phyloP scores from a whole-genome alignment of 2,329 filamentous ascomycete genomes.

The Microsporum canis region DNA sequence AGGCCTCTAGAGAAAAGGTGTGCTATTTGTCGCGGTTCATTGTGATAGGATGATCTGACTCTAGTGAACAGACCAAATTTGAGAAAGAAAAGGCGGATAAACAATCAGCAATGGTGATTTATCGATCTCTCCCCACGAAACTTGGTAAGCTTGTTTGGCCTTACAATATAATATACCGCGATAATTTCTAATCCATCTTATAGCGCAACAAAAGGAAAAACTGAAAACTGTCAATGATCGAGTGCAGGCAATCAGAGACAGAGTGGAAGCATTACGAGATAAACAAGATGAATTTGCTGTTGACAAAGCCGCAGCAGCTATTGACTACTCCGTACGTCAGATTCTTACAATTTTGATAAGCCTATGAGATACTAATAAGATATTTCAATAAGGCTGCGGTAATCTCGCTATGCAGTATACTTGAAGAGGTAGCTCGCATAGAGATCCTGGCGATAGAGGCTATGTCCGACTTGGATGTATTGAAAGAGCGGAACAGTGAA shows the following conservation, averaged over 20 bases:
- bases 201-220: constrained; percentile 37
- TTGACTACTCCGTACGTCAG: constrained; percentile 46
- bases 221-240: constrained; percentile 32
- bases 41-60: constrained; percentile 11
- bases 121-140: constrained; percentile 56
- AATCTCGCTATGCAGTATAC: constrained; percentile 48
- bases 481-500: constrained; percentile 54
- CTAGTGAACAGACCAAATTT: constrained; percentile 19
- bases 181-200: constrained; percentile 19
- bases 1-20: constrained; percentile 35
- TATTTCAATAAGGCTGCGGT: constrained; percentile 29
- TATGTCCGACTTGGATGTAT: constrained; percentile 59
- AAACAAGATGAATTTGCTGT: constrained; percentile 47
- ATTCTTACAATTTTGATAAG: background rate
- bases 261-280: constrained; percentile 42
- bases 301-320: constrained; percentile 44
- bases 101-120: constrained; percentile 55
- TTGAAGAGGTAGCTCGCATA: constrained; percentile 55
- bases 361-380: background rate
- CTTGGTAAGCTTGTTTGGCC: constrained; percentile 46
- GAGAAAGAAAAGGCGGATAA: constrained; percentile 53
- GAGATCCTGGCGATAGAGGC: constrained; percentile 68
- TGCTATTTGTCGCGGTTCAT: constrained; percentile 11
- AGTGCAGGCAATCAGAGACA: constrained; percentile 34
- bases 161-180: background rate